Evolutionary conservation across 192 early-diverging fungal species (phyloP), one percentile per base, ranked within the genome.

Genomic region (Dispira simplex): DNA sequence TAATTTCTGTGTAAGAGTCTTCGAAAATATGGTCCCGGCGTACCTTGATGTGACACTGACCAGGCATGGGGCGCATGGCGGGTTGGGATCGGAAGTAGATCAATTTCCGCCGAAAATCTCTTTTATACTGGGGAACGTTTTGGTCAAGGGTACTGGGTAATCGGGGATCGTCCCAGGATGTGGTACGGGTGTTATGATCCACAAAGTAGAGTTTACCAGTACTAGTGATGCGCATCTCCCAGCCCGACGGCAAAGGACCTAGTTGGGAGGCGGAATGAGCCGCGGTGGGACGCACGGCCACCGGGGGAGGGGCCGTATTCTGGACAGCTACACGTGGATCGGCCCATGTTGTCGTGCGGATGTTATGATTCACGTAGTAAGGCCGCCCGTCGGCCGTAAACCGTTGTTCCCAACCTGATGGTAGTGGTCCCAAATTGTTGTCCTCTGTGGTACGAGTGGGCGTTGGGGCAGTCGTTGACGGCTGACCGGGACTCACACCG

Each of bases 101-200:
- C 11, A 64, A 55, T 14, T 64, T 68, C 9, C 49, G 51, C 6
- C 49, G 52, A 81, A 90, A 93, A 70, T 93, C 91, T 16, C 91
- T 81, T 74, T 93, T 93, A 70, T 93, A 93, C 74, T 93, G 89
- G 27, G 91, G 91, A 16, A 93, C 90, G 58, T 83, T 85, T 63
- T 85, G 79, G 66, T 47, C 46, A 26, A 51, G 25, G 9, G 48
- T 47, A 27, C 46, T 51, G 20, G 63, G 63, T 10, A 71, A 67
- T 27, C 77, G 72, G 2, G 77, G 77, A 58, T 79, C 77, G 68
- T 75, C 66, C 77, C 77, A 79, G 18, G 76, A 65, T 10, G 76
- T 79, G 2, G 16, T 70, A 18, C 46, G 13, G 16, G 64, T 65
- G 32, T 75, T 71, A 65, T 79, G 70, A 47, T 79, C 68, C 11